Base-by-base conservation (phyloP, 805 yeast species). In the Schwanniomyces sp. region DNA sequence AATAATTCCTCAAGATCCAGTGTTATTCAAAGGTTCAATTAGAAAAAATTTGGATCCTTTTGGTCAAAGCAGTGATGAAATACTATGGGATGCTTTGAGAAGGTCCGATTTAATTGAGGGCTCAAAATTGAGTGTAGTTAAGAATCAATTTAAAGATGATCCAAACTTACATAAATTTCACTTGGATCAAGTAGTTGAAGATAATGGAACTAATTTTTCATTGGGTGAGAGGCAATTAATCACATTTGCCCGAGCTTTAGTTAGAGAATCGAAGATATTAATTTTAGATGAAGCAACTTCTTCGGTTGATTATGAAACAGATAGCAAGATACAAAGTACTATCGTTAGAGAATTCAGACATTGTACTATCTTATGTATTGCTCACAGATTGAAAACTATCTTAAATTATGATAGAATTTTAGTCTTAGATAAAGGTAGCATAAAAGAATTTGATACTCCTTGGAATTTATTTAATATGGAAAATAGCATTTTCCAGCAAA, bases 1-100 rank as follows among this genome's bases (percentile, higher is more conserved):
- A 1, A 82, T 82, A 46, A 82, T 82, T 57, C 86, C 87, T 2
- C 86, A 82, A 62, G 86, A 82, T 52, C 86, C 86, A 0, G 85
- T 81, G 4, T 64, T 82, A 49, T 82, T 82, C 63, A 65, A 73
- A 43, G 86, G 86, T 17, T 59, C 78, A 0, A 73, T 82, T 18
- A 66, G 85, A 49, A 69, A 64, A 53, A 82, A 82, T 57, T 63
- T 82, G 53, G 86, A 82, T 67, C 86, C 86, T 27, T 82, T 82
- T 53, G 66, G 67, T 26, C 68, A 78, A 45, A 62, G 70, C 41
- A 49, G 68, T 7, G 86, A 82, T 57, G 74, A 65, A 0, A 63
- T 63, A 25, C 62, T 82, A 48, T 82, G 86, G 86, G 74, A 72
- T 41, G 74, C 85, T 0, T 62, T 82, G 51, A 67, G 75, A 56